These are phyloP conservation scores for Mortierella antarctica DNA, from an alignment of 192 early-diverging fungal genomes.

Conservation along the genomic window DNA sequence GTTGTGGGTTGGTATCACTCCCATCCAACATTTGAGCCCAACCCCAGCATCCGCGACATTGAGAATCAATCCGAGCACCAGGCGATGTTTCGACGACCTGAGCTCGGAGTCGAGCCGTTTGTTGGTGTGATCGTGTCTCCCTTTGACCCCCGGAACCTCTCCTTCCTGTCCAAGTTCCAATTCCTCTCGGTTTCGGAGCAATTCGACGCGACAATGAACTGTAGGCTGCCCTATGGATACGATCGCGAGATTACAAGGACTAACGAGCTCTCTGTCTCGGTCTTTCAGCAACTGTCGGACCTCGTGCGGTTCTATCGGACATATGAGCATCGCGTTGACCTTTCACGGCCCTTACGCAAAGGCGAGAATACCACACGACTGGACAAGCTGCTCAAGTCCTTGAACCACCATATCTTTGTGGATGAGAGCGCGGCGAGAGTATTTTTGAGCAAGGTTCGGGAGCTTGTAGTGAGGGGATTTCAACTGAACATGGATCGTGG, in stretches of 20 bases:
- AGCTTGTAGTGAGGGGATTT: conserved; percentile 51
- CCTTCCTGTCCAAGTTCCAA: conserved; percentile 67
- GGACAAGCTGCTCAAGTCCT: conserved; percentile 72
- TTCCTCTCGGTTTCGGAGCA: conserved; percentile 69
- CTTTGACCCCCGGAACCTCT: conserved; percentile 67
- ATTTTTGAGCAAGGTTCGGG: conserved; percentile 56
- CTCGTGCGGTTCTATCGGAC: conserved; percentile 71
- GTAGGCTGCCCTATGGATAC: conserved; percentile 69
- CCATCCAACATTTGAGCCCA: conserved; percentile 92
- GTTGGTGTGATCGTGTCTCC: conserved; percentile 90
- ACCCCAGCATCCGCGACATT: conserved; percentile 90
- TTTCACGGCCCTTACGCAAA: conserved; percentile 61
- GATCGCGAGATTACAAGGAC: conserved; percentile 57
- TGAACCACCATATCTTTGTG: conserved; percentile 61
- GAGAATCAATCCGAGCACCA: conserved; percentile 92
- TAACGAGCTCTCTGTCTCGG: conserved; percentile 56
- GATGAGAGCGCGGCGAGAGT: conserved; percentile 39
- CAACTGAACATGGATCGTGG: conserved; percentile 1
- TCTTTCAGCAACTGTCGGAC: conserved; percentile 63
- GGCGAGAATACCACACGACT: conserved; percentile 65
- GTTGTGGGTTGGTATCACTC: conserved; percentile 98
- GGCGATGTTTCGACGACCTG: conserved; percentile 72
- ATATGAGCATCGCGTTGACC: conserved; percentile 70
- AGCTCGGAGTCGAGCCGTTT: conserved; percentile 84
- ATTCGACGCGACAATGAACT: conserved; percentile 61